Base-by-base conservation (phyloP, 208 protist species). In the Phytomonas sp. region DNA sequence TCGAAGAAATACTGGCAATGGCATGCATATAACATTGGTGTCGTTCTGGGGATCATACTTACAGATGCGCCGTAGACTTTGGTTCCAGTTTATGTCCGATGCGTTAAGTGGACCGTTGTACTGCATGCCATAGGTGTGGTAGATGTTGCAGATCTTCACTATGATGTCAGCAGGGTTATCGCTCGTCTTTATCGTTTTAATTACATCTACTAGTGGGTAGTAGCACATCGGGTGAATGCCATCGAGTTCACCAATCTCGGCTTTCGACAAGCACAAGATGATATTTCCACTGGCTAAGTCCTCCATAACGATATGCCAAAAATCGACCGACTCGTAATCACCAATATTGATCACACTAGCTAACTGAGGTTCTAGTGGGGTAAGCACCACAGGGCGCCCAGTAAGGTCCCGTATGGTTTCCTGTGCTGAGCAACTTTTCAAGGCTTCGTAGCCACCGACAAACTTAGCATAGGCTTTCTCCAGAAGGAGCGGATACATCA, bases 401-500 rank as follows among this genome's bases (percentile, higher is more conserved):
- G 92, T 97, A 59, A 97, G 64, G 73, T 97, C 92, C 6, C 83
- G 85, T 61, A 95, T 76, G 40, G 88, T 93, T 77, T 97, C 89
- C 70, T 91, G 80, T 43, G 88, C 76, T n/a, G 85, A 93, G 73
- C 89, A 94, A 71, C 91, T 88, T 68, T 87, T 79, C 29, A 97
- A 71, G 53, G 80, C 71, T 36, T 83, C 79, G 79, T 94, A 97
- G 33, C 88, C 86, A 66, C 89, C 88, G 17, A 94, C 82, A 76
- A 97, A 94, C 80, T 97, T 97, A 11, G 92, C 92, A 67, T 97
- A 97, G 20, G 92, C 92, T 78, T 97, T 97, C 78, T 97, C 89
- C 62, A 97, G 76, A 53, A 97, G 74, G 46, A 94, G 70, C 33
- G 92, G 89, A 43, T 83, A 97, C 84, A 84, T 91, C 67, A 76